phyloP scores from a whole-genome alignment of 2,329 filamentous ascomycete species.

The Sordariomycetes sp. region DNA sequence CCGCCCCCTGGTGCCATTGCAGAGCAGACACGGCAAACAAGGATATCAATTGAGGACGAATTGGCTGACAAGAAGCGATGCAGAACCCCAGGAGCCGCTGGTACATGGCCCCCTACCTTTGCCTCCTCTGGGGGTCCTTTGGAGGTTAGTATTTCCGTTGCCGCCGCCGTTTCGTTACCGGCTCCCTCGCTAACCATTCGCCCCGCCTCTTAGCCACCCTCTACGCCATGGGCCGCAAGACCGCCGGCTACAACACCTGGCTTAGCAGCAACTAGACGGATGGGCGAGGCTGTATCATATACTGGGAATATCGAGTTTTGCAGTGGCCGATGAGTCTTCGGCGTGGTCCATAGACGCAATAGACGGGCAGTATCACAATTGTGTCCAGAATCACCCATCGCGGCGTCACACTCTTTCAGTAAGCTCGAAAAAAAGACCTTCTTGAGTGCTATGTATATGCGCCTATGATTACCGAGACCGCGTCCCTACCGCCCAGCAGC shows the following conservation, averaged over 20 bases:
- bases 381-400: background rate
- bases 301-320: background rate
- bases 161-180: background rate
- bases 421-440: background rate
- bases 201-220: conserved; percentile 22
- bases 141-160: conserved; percentile 37
- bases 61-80: background rate
- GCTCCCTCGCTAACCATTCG: conserved; percentile 11
- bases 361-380: background rate
- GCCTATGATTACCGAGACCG: conserved; percentile 1
- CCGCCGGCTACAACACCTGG: conserved; percentile 72
- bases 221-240: conserved; percentile 66
- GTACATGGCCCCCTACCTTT: conserved; percentile 59
- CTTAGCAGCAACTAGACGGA: conserved; percentile 35
- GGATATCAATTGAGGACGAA: background rate
- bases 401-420: background rate
- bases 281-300: background rate
- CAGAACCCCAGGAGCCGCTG: conserved; percentile 55
- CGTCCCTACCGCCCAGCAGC: background rate
- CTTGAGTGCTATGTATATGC: background rate
- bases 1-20: conserved; percentile 7
- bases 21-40: background rate
- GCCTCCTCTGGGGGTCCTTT: conserved; percentile 51
- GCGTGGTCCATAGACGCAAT: background rate
- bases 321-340: background rate